Base-by-base conservation (phyloP, 495 filamentous ascomycete genomes). In the Saxophila tyrrhenica region DNA sequence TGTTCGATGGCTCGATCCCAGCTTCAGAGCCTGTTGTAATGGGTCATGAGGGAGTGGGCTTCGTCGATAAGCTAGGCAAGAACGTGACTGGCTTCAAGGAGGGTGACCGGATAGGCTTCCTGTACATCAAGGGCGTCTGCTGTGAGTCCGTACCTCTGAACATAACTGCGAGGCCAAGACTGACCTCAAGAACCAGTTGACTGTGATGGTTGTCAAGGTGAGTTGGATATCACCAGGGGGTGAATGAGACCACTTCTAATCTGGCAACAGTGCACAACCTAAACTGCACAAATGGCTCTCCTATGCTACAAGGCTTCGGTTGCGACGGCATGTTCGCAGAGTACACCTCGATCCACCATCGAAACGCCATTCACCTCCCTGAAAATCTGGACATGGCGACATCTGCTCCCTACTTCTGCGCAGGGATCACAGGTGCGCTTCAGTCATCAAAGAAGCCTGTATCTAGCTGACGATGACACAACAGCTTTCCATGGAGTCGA, bases 61-160 rank as follows among this genome's bases (percentile, higher is more conserved):
- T 61, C 24, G 75, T 88, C 21, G 67, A 81, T 15, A 60, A 67
- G 1, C 76, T 85, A 41, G 83, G 84, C n/a, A 60, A 70, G 11
- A 74, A 76, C 29, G 80, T 85, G 1, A 70, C 59, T 15, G 78
- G 79, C 48, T 84, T 85, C 69, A 72, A 75, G 32, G 71, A 71
- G 2, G 83, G 84, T 25, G 84, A 87, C 59, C 76, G 80, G 25
- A 84, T 89, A 1, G 81, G 76, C 8, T 80, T 78, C 10, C 85
- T 86, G 62, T 83, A 87, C 61, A 44, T 44, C n/a, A 44, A 44
- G 41, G 41, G 41, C 8, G 15, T n/a, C 41, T 44, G 41, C 19
- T 44, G 41, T 44, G 17, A 44, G 41, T 44, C 7, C 19, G 8
- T 8, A 39, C 16, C 35, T 39, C 9, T 39, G 35, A 9, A 16